These are phyloP conservation scores for Penicillium lagena DNA, from an alignment of 495 filamentous ascomycete genomes.

Conservation along the genomic window DNA sequence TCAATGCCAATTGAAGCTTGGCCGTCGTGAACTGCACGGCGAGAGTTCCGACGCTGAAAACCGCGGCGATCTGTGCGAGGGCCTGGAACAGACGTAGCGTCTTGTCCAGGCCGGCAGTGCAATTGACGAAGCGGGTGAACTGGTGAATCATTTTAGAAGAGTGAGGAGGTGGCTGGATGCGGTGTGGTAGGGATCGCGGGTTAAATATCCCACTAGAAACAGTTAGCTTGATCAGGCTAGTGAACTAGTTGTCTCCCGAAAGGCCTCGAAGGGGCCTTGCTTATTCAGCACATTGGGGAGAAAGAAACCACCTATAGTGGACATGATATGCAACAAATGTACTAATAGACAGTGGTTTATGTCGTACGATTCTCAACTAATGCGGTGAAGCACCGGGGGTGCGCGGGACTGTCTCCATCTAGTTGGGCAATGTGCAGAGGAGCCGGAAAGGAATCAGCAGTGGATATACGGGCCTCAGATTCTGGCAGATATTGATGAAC, in stretches of 20 bases:
- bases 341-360: not conserved
- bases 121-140: conserved; percentile 30
- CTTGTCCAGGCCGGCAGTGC: conserved; percentile 50
- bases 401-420: too few species aligned
- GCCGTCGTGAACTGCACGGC: conserved; percentile 20
- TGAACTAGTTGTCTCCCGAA: too few species aligned
- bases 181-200: not conserved
- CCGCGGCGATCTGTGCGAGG: conserved; percentile 40
- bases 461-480: too few species aligned
- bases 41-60: conserved; percentile 22
- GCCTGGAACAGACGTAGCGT: conserved; percentile 56
- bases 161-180: not conserved
- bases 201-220: not conserved
- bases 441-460: too few species aligned
- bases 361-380: too few species aligned
- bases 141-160: conserved; percentile 13
- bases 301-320: not conserved
- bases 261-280: not conserved
- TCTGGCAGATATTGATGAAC: too few species aligned
- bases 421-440: too few species aligned
- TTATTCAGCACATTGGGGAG: conserved; percentile 9
- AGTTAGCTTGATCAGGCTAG: too few species aligned
- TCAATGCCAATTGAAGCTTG: conserved; percentile 28
- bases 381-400: too few species aligned
- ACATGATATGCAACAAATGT: not conserved